Conservation (phyloP, 305 asterid genomes). For the Fraxinus nigra region DNA sequence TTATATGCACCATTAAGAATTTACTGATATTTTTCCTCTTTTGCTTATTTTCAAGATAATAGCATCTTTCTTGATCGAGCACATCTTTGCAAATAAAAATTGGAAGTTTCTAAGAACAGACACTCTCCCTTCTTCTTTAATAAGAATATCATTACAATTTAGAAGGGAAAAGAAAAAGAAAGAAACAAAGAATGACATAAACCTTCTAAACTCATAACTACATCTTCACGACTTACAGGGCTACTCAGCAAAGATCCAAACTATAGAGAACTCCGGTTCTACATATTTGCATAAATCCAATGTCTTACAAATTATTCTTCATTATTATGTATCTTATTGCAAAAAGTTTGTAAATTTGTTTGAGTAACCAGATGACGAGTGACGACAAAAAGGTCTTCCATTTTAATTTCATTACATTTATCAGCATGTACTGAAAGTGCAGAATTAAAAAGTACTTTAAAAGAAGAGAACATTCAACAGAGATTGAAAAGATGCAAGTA, state of each 20-base stretch:
- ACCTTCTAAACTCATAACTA: conserved; percentile 5
- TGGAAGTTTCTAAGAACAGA: not conserved
- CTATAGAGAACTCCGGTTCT: conserved; percentile 1
- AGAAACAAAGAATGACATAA: not conserved
- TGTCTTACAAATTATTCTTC: not conserved
- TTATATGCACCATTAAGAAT: not conserved
- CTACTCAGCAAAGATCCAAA: not conserved
- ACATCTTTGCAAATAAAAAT: not conserved
- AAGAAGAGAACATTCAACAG: conserved; percentile 4
- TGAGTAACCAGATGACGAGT: not conserved
- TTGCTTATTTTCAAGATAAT: not conserved
- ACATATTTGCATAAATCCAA: conserved; percentile 1
- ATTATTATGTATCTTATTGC: not conserved
- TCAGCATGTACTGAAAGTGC: not conserved
- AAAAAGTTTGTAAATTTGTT: not conserved
- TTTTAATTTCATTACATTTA: conserved; percentile 7
- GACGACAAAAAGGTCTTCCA: not conserved
- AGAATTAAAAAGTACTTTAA: not conserved
- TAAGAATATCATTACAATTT: conserved; percentile 13
- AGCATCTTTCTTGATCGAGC: not conserved
- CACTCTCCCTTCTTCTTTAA: not conserved
- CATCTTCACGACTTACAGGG: conserved; percentile 13
- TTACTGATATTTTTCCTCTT: conserved; percentile 12
- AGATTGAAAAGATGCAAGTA: conserved; percentile 5
- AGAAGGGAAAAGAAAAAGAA: not conserved